Evolutionary conservation across 2,329 filamentous ascomycete genomes (phyloP).

Genomic region (Pseudopithomyces chartarum): DNA sequence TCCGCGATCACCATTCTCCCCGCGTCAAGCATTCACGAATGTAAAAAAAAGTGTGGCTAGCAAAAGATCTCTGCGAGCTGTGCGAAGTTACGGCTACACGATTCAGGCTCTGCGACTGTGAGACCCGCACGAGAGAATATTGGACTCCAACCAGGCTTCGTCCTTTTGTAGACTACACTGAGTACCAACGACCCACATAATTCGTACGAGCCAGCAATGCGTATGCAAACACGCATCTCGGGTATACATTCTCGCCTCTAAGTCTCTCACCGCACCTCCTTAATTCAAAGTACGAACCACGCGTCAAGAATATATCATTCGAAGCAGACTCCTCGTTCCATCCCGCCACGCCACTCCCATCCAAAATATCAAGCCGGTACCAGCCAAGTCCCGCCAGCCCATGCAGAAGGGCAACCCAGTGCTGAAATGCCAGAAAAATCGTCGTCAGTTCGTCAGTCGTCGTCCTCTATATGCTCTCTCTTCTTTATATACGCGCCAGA

Average conservation of each 20-base stretch:
- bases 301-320: not conserved
- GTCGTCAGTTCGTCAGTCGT: slow-evolving; percentile 1
- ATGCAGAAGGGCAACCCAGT: slow-evolving; percentile 1
- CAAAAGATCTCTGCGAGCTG: too few species aligned
- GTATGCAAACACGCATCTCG: not conserved
- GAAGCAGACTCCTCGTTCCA: not conserved
- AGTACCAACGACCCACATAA: too few species aligned
- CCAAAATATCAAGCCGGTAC: not conserved
- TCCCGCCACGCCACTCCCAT: not conserved
- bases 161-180: too few species aligned
- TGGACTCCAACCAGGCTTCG: too few species aligned
- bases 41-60: too few species aligned
- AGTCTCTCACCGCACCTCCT: slow-evolving; percentile 45
- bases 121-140: too few species aligned
- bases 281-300: not conserved
- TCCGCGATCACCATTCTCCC: not conserved
- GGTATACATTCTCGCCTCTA: not conserved
- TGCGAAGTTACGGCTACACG: too few species aligned
- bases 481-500: not conserved
- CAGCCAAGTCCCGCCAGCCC: not conserved
- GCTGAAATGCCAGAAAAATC: slow-evolving; percentile 7
- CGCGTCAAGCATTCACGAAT: too few species aligned
- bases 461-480: slow-evolving; percentile 1
- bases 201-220: not conserved
- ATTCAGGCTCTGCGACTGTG: too few species aligned